Percentiles rank a stretch among this genome's conserved stretches.
These are phyloP conservation scores for Ceratocystis eucalypticola DNA, from an alignment of 2,329 filamentous ascomycete genomes.

Conservation along the genomic window DNA sequence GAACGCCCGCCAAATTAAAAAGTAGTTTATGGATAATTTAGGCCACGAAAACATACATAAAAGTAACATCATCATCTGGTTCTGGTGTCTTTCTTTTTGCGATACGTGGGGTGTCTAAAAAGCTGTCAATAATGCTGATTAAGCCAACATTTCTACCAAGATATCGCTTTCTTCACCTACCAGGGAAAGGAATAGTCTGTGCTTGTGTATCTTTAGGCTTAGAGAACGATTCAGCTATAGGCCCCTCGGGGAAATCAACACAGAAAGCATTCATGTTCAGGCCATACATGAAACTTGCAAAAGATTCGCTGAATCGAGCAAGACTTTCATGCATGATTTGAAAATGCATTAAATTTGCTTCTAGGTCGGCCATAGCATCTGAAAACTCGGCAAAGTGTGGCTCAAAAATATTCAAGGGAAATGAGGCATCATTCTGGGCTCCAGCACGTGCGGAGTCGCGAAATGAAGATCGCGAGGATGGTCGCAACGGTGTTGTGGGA, in stretches of 20 bases:
- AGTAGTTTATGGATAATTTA: background rate
- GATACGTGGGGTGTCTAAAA: constrained; percentile 19
- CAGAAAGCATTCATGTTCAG: constrained; percentile 99
- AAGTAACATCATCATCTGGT: constrained; percentile 60
- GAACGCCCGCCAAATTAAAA: background rate
- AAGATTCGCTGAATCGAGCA: constrained; percentile 86
- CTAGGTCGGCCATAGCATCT: constrained; percentile 86
- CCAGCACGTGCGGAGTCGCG: constrained; percentile 56
- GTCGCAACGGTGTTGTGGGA: constrained; percentile 82
- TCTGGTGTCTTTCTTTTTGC: constrained; percentile 26
- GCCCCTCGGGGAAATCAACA: constrained; percentile 92
- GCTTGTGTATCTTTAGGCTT: constrained; percentile 41
- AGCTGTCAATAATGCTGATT: constrained; percentile 6
- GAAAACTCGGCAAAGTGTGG: constrained; percentile 85
- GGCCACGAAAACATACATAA: constrained; percentile 46
- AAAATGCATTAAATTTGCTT: constrained; percentile 94
- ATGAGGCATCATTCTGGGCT: constrained; percentile 38
- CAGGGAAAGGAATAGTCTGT: constrained; percentile 25
- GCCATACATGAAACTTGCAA: constrained; percentile 88
- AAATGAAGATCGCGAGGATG: constrained; percentile 78
- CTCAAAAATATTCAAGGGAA: constrained; percentile 71
- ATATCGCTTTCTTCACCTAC: background rate
- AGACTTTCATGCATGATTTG: constrained; percentile 94
- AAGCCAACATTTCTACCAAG: too few species aligned
- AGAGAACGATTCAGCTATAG: constrained; percentile 69